A percentile compares a stretch with the other conserved stretches of the same genome.
phyloP scores from a whole-genome alignment of 1,284 basidiomycete species.

The Pascua sp. region DNA sequence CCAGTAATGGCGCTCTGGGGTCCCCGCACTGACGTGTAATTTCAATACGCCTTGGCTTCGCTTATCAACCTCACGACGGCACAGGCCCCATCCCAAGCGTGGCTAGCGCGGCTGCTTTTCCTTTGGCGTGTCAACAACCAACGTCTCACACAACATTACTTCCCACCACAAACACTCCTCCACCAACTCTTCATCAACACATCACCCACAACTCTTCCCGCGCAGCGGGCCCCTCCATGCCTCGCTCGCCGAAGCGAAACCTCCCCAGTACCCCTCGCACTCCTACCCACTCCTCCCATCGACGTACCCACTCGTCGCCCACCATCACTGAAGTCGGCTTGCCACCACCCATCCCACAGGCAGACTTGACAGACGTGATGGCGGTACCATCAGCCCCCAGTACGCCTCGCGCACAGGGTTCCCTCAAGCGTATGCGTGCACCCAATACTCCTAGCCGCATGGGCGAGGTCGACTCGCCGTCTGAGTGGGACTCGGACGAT shows the following conservation, averaged over 20 bases:
- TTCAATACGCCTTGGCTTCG: too few species aligned
- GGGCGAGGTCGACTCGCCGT: conserved; percentile 7
- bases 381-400: background rate
- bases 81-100: background rate
- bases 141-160: conserved; percentile 2
- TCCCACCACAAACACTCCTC: background rate
- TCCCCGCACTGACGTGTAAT: too few species aligned
- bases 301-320: conserved; percentile 4
- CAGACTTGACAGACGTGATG: background rate
- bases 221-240: background rate
- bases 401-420: background rate
- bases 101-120: conserved; percentile 13
- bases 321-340: conserved; percentile 6
- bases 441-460: background rate
- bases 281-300: conserved; percentile 5
- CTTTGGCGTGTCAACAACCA: conserved; percentile 10
- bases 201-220: background rate
- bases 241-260: background rate
- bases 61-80: too few species aligned
- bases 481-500: conserved; percentile 2
- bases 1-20: too few species aligned
- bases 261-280: background rate
- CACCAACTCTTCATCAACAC: background rate
- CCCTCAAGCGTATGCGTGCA: conserved; percentile 5
- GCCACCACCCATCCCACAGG: conserved; percentile 5